phyloP scores from a whole-genome alignment of 169 alveolate genomes.

The Plasmodium inui region DNA sequence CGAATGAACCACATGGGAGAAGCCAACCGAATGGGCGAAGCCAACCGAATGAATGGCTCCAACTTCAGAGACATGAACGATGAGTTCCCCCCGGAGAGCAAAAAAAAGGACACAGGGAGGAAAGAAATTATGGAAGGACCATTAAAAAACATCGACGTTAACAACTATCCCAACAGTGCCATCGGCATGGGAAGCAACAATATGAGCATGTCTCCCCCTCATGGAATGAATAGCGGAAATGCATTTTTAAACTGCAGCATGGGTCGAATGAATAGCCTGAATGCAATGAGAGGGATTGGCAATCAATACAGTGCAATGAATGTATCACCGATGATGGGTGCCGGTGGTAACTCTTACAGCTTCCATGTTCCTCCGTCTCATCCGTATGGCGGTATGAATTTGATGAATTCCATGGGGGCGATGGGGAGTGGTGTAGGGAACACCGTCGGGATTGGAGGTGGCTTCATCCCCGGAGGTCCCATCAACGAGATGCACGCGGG shows the following conservation, averaged over 20 bases:
- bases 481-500: conserved; percentile 3
- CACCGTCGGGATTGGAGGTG: not conserved
- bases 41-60: not conserved
- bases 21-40: not conserved
- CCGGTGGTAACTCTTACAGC: conserved; percentile 9
- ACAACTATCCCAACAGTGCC: not conserved
- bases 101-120: not conserved
- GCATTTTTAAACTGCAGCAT: not conserved
- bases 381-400: conserved; percentile 6
- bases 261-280: conserved; percentile 1
- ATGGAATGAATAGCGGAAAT: not conserved
- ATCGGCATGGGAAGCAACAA: conserved; percentile 10
- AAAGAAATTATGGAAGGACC: not conserved
- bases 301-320: conserved; percentile 18
- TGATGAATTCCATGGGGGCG: conserved; percentile 14
- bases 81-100: not conserved
- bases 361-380: not conserved
- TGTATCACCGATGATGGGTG: conserved; percentile 2
- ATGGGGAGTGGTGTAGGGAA: not conserved
- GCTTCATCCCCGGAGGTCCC: not conserved
- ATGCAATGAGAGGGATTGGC: conserved; percentile 1
- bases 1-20: not conserved
- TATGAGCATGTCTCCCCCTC: not conserved
- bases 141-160: not conserved
- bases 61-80: conserved; percentile 4